Conservation (phyloP, 2,329 filamentous ascomycete species). For the Scedosporium aurantiacum region DNA sequence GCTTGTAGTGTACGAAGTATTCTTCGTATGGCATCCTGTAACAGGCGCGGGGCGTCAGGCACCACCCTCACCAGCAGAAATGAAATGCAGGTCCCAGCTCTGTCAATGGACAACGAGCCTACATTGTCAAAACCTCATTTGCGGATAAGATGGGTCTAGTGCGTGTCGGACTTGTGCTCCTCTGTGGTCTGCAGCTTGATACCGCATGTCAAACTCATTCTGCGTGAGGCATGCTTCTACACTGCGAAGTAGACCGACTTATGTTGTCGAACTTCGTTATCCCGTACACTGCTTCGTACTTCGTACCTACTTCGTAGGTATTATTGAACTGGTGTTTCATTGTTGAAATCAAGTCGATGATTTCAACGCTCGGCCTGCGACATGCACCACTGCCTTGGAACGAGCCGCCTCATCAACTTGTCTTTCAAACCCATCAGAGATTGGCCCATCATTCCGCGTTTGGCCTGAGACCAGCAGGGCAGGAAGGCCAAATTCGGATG, state of each 20-base stretch:
- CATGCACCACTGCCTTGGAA: background rate
- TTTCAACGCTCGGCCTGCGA: background rate
- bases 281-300: no score
- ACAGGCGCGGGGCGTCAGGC: background rate
- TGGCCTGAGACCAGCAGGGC: background rate
- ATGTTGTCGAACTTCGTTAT: background rate
- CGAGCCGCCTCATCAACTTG: background rate
- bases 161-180: background rate
- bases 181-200: background rate
- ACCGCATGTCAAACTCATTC: background rate
- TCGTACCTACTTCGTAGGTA: no score
- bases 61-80: background rate
- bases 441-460: background rate
- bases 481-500: background rate
- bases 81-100: background rate
- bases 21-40: background rate
- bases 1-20: background rate
- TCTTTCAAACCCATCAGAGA: background rate
- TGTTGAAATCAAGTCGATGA: background rate
- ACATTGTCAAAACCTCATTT: background rate
- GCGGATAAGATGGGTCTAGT: background rate
- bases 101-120: background rate
- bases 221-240: background rate
- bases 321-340: background rate
- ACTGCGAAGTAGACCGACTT: background rate